Evolutionary conservation across 73 alveolate genomes (phyloP), one percentile per base, ranked within the genome.

Genomic region (Paraurostyla sp.): DNA sequence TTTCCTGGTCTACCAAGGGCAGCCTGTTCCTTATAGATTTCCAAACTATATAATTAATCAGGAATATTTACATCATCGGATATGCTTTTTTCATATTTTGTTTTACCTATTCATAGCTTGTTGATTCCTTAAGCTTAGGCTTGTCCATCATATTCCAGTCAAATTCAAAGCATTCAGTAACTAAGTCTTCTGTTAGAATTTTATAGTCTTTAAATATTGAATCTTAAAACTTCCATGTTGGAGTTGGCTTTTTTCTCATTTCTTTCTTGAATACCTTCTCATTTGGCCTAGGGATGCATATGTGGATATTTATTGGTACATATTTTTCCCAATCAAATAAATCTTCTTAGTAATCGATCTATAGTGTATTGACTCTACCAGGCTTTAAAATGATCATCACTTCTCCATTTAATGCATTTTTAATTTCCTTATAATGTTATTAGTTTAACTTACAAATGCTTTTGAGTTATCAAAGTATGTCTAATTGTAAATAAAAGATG

Each of bases 141-240:
- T 73, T 92, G 32, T 54, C 49, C 71, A 90, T 73, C 42, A 58
- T 45, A 16, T 42, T 71, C 99, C 99, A 96, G 62, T 96, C 99
- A 81, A 75, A 94, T 80, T 96, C 99, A 80, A 96, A 96, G 71
- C 97, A 94, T 45, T 92, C 87, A 54, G 41, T 71, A 4, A 94
- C 15, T 20, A 94, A 43, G 3, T 92, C 93, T 29, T 91, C 96
- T 48, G 94, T 46, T 76, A 84, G 92, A 29, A 76, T 59, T 62
- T 56, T 76, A 73, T 69, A 95, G 42, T 75, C 89, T 38, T 80
- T 85, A 76, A 95, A 95, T 13, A 93, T 85, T 0, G 95, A 84
- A 30, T 86, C 89, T 33, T 91, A 91, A 15, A 90, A 60, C 18
- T 60, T 32, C 98, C 98, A 95, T 22, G 80, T 38, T 7, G 87